Evolutionary conservation across 164 flowering plant genomes (phyloP), one percentile per base, ranked within the genome.

Genomic region (Berberis vulgaris): DNA sequence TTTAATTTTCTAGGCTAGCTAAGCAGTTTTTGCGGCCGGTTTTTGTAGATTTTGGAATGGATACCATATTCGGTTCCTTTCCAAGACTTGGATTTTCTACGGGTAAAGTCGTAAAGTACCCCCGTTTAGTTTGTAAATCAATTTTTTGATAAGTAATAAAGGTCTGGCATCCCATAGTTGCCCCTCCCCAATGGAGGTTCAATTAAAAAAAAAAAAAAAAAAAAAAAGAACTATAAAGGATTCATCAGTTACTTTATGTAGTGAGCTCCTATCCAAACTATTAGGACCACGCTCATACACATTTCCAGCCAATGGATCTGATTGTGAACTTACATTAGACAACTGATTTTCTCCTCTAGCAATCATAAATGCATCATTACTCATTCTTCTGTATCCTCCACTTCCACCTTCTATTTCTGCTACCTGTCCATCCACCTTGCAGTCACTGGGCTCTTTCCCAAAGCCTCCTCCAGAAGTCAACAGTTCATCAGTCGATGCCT

Each of bases 171-270:
- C n/a, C n/a, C n/a, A n/a, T n/a, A n/a, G n/a, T n/a, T n/a, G n/a
- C n/a, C n/a, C n/a, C n/a, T n/a, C n/a, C n/a, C n/a, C n/a, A n/a
- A n/a, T n/a, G n/a, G n/a, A n/a, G n/a, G n/a, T n/a, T n/a, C n/a
- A n/a, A n/a, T n/a, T n/a, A n/a, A n/a, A n/a, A n/a, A n/a, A n/a
- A n/a, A n/a, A n/a, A n/a, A n/a, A n/a, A n/a, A n/a, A n/a, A n/a
- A n/a, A 82, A 0, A 77, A 57, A 59, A 88, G 82, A 76, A 88
- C 82, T 50, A 94, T 78, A 70, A 81, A 90, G 49, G 95, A 87
- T 67, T 89, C 97, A 81, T 89, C 97, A 69, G 66, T 71, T 65
- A 76, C 66, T 69, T 75, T 73, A n/a, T 61, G 71, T 13, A 81
- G 71, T 10, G 72, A 72, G 44, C 67, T 74, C 59, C 71, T 73